Evolutionary conservation across 2,329 filamentous ascomycete species (phyloP).

Genomic region (Aspergillus sp.): DNA sequence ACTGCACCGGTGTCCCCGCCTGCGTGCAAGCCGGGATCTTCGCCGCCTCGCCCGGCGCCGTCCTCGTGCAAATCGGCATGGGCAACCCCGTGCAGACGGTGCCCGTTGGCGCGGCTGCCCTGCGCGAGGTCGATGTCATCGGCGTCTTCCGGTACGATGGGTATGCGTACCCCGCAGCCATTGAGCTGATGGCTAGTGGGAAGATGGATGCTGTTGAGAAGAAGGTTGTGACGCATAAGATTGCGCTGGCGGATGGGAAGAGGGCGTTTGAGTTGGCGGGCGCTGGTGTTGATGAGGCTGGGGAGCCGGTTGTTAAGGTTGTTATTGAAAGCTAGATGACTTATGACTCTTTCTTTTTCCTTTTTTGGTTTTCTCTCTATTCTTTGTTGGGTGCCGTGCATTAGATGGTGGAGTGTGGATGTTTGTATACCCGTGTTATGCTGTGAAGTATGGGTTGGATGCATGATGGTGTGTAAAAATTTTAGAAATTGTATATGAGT

Average conservation of each 20-base stretch:
- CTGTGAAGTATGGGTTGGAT: no score
- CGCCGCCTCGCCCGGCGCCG: constrained; percentile 49
- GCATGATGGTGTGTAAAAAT: no score
- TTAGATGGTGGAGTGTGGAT: background rate
- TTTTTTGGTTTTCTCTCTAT: background rate
- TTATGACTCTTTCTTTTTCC: no score
- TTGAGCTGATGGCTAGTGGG: constrained; percentile 53
- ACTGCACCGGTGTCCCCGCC: constrained; percentile 47
- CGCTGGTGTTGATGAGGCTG: constrained; percentile 52
- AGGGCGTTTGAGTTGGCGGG: constrained; percentile 54
- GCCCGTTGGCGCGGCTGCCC: constrained; percentile 54
- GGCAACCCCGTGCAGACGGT: constrained; percentile 56
- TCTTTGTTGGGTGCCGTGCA: background rate
- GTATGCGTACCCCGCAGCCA: constrained; percentile 55
- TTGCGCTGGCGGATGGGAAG: constrained; percentile 49
- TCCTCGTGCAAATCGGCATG: constrained; percentile 58
- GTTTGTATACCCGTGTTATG: background rate
- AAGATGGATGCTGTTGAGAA: constrained; percentile 50
- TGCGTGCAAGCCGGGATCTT: constrained; percentile 49
- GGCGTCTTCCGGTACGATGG: constrained; percentile 58
- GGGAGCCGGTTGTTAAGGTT: constrained; percentile 56
- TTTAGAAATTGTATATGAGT: background rate
- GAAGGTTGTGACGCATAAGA: constrained; percentile 55
- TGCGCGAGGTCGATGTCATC: constrained; percentile 58
- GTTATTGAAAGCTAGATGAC: constrained; percentile 39